Evolutionary conservation across 2,329 filamentous ascomycete genomes (phyloP).

Genomic region (Xylaria sp.): DNA sequence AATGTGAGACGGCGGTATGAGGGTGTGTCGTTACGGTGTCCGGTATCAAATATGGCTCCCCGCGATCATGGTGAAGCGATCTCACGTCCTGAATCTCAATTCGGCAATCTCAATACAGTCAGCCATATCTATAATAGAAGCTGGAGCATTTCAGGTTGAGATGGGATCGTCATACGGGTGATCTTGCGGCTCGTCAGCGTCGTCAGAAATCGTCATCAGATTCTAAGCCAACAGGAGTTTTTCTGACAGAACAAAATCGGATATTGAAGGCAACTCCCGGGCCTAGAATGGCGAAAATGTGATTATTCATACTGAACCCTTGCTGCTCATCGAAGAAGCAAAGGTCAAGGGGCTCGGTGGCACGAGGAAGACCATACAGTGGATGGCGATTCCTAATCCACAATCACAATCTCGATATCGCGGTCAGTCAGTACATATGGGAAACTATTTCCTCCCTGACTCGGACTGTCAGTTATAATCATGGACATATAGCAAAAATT

Average conservation of each 20-base stretch:
- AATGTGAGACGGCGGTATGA: neutral
- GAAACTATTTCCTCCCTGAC: too few relatives aligned
- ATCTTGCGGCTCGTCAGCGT: neutral
- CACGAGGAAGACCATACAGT: too few relatives aligned
- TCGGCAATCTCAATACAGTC: constrained; percentile 10
- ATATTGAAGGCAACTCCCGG: neutral
- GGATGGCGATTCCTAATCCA: too few relatives aligned
- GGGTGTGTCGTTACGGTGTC: neutral
- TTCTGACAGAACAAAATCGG: neutral
- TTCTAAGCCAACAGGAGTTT: neutral
- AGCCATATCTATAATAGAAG: neutral
- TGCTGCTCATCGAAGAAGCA: neutral
- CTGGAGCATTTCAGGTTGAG: neutral
- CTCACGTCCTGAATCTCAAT: constrained; percentile 5
- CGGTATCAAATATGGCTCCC: neutral
- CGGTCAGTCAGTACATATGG: too few relatives aligned
- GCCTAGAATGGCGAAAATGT: neutral
- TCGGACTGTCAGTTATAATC: neutral
- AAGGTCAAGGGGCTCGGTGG: too few relatives aligned
- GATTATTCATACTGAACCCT: neutral
- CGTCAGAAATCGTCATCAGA: neutral
- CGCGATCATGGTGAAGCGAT: neutral
- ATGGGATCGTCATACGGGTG: neutral
- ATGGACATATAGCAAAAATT: neutral
- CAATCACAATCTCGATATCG: too few relatives aligned